Conservation (phyloP, 352 stramenopile species). For the Pythium folliculosum region DNA sequence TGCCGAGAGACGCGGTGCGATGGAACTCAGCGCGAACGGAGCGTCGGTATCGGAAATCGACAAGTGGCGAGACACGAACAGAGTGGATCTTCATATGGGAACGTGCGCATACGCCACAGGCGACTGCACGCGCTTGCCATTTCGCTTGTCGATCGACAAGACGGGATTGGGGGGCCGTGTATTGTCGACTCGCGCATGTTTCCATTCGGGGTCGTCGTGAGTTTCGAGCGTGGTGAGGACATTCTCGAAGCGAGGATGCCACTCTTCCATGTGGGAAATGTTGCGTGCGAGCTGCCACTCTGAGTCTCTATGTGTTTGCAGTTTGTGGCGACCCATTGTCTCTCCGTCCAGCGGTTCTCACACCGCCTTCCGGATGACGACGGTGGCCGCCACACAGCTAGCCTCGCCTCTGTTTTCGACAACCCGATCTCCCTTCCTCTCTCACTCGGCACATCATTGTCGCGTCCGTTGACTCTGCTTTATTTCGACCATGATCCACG, state of each 20-base stretch:
- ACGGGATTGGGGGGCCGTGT: not conserved
- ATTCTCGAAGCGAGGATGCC: not conserved
- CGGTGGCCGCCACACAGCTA: constrained; percentile 15
- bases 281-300: constrained; percentile 8
- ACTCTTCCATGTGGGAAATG: not conserved
- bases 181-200: constrained; percentile 9
- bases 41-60: constrained; percentile 7
- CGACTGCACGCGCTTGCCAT: constrained; percentile 28
- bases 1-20: not conserved
- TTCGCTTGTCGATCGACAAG: constrained; percentile 43
- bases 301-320: constrained; percentile 16
- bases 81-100: constrained; percentile 12
- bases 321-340: constrained; percentile 2
- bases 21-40: not conserved
- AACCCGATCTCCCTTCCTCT: constrained; percentile 12
- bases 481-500: constrained; percentile 14
- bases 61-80: constrained; percentile 16
- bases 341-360: not conserved
- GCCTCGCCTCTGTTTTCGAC: constrained; percentile 23
- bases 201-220: constrained; percentile 1
- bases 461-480: constrained; percentile 31
- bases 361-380: not conserved
- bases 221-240: not conserved
- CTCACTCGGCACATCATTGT: constrained; percentile 20
- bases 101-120: not conserved